Evolutionary conservation across 148 eudicot species (phyloP).

Genomic region (Pharnaceum exiguum): DNA sequence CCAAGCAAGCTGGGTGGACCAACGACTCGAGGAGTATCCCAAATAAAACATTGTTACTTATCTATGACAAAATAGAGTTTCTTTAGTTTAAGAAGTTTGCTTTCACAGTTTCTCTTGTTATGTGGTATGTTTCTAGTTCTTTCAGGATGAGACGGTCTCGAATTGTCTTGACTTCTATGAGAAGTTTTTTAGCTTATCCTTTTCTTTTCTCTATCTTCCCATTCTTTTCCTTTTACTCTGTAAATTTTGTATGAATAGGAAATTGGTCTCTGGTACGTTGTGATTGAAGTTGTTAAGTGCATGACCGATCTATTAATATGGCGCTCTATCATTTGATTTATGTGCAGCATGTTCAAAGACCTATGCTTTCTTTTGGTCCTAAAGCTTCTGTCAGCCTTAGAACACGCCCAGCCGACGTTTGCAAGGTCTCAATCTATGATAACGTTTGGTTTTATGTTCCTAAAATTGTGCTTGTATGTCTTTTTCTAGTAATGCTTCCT

Average conservation of each 20-base stretch:
- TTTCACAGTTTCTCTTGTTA: too few species aligned
- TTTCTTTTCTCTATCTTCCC: not conserved
- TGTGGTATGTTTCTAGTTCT: too few species aligned
- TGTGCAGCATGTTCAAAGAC: constrained; percentile 96
- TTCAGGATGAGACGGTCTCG: too few species aligned
- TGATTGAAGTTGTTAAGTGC: not conserved
- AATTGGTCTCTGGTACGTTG: not conserved
- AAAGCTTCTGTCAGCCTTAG: constrained; percentile 75
- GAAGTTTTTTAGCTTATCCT: not conserved
- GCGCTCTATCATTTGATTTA: constrained; percentile 11
- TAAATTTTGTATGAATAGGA: not conserved
- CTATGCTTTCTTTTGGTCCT: constrained; percentile 90
- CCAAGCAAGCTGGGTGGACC: too few species aligned
- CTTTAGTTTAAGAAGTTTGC: too few species aligned
- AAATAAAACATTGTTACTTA: too few species aligned
- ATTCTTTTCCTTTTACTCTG: not conserved
- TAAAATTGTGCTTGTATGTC: not conserved
- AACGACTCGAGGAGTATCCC: too few species aligned
- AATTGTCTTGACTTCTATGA: too few species aligned
- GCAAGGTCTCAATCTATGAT: constrained; percentile 46
- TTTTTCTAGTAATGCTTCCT: constrained; percentile 1
- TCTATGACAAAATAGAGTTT: too few species aligned
- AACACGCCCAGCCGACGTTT: constrained; percentile 74
- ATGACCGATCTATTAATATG: not conserved
- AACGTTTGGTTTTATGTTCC: not conserved